Evolutionary conservation across 768 basidiomycete species (phyloP), one percentile per base, ranked within the genome.

Genomic region (Austroboletus festivus): DNA sequence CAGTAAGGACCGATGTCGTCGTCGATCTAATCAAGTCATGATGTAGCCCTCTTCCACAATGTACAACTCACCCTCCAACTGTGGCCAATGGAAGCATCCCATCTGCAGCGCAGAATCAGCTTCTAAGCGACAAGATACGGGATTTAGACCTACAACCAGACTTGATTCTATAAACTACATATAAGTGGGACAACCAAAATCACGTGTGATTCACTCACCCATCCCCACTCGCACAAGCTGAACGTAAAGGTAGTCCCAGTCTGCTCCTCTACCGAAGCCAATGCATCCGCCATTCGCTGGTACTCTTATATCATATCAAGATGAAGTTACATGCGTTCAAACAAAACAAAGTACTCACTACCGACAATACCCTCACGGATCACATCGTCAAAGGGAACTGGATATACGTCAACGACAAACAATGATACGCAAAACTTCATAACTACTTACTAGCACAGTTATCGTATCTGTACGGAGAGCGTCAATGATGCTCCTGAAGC

Each of bases 171-270:
- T 33, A 20, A 18, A n/a, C 41, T 19, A 23, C 22, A 10, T 33
- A 28, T 42, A n/a, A 48, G 28, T 28, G 3, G 38, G 24, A 41
- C 4, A 10, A 15, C 15, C 39, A 39, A 38, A 15, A 12, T 40
- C 9, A 5, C 28, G 21, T 5, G 33, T 20, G 22, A 47, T 38
- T 51, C 22, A 65, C 75, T 61, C 50, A 84, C 83, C 63, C 75
- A 68, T 26, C 83, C 83, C 83, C 83, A 85, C 64, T 85, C 71
- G 57, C 83, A 85, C 22, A 85, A 61, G 30, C 82, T 83, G 46
- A 80, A 81, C 11, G 82, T 60, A 35, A 85, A 64, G 0, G 80
- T 79, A 31, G 77, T 79, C 5, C 76, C 76, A 0, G 77, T 73
- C 7, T 60, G 50, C 48, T 73, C 54, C 21, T 78, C 72, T 16